Conservation (phyloP, 257 asterid species). For the Nicotiana sylvestris region DNA sequence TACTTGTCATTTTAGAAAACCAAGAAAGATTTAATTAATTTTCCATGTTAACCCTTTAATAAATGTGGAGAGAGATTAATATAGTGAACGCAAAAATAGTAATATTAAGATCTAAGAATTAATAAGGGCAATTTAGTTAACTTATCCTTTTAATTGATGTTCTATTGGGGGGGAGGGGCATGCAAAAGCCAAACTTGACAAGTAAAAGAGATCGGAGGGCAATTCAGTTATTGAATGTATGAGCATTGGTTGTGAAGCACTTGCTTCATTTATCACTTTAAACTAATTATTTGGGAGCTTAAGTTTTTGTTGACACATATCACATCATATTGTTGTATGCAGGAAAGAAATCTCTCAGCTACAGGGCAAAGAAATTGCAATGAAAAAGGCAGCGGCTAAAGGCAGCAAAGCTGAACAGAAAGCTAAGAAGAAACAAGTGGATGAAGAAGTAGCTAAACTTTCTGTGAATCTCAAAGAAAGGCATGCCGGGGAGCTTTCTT, state of each 20-base stretch:
- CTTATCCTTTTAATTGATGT: no score
- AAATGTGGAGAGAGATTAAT: no score
- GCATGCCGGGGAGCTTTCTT: conserved; percentile 72
- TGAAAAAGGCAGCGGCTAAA: conserved; percentile 91
- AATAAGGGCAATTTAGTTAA: no score
- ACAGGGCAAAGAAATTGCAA: conserved; percentile 72
- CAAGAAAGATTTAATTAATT: no score
- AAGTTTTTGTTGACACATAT: background rate
- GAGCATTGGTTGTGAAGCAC: background rate
- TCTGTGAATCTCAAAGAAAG: conserved; percentile 63
- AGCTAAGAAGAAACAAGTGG: conserved; percentile 96
- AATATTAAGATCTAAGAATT: no score
- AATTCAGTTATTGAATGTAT: background rate
- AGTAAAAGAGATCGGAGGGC: no score
- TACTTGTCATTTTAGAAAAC: no score
- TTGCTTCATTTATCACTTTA: background rate
- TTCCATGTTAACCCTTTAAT: no score
- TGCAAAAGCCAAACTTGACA: no score
- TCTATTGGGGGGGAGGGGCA: no score
- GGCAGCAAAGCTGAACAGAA: conserved; percentile 99
- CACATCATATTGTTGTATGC: conserved; percentile 14
- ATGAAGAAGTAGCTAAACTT: conserved; percentile 69
- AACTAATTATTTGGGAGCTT: background rate
- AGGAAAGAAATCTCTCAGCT: conserved; percentile 81
- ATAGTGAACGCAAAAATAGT: no score